Evolutionary conservation across 2,329 filamentous ascomycete species (phyloP), one percentile per base, ranked within the genome.

Genomic region (Alternaria brassicae): DNA sequence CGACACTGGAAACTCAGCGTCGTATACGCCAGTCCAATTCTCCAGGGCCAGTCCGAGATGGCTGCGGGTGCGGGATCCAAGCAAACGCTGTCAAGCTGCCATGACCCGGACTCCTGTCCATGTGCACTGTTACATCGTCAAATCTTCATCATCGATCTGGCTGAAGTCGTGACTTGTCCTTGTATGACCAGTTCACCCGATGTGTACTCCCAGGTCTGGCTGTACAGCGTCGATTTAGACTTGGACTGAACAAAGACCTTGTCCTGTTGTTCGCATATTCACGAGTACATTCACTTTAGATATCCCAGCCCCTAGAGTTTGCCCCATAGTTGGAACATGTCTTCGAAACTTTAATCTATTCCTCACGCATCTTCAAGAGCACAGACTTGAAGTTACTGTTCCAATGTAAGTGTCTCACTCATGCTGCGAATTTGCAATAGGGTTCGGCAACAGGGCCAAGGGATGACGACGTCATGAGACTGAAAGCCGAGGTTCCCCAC

Each of bases 131-230:
- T 47, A 27, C 58, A 61, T 42, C 30, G 42, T 45, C 49, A 61
- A 25, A 37, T 50, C 49, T 32, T 21, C 42, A 58, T 44, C 42
- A 45, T 48, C 49, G 42, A 45, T 55, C 25, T 19, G 25, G 42
- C 45, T 30, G 15, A 41, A 17, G 32, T 42, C 27, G 54, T 44
- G 15, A 45, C 42, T 47, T 37, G 45, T 51, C 28, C 45, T 45
- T 63, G 60, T 55, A 53, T 52, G n/a, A 61, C 61, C 37, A 32
- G 52, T 54, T 64, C 61, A 41, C 39, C 49, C 58, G 27, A 17
- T 51, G 45, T 49, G 30, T 37, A 40, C 36, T 19, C 40, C 37
- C 50, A 48, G 23, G 37, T 28, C 48, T 53, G 25, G 30, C 42
- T 42, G 47, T 21, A 27, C 39, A 54, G 12, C 50, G 2, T 53